Evolutionary conservation across 495 filamentous ascomycete genomes (phyloP), one percentile per base, ranked within the genome.

Genomic region (Neurospora cerealis): DNA sequence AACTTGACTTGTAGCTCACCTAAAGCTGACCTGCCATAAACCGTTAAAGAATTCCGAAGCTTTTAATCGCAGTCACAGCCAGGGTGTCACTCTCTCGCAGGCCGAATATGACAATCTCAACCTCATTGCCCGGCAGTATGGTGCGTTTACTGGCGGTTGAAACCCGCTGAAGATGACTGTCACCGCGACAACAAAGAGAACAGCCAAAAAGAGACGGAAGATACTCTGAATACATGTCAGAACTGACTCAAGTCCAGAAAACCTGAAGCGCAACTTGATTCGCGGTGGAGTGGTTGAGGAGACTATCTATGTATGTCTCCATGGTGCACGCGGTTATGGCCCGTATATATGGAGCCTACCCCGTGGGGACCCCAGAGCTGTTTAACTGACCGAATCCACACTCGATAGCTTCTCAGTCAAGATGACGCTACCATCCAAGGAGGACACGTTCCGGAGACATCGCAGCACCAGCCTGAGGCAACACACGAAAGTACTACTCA

Each of bases 221-320:
- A 70, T 17, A 11, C 7, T 24, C 3, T 21, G 13, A 41, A 36
- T 71, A 60, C 21, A 32, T 39, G 39, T 36, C 38, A 75, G 21
- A 71, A 39, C 62, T 70, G 54, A 72, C 69, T 28, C n/a, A 11
- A 17, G 24, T 15, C 21, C 71, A 93, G 91, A 84, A 72, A 89
- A 88, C 71, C 83, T 94, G 41, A 88, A 85, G 71, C 85, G 84
- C 5, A 89, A 89, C 71, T 87, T 94, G 15, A 81, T 89, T 70
- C 85, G 84, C 71, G 90, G 89, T 39, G 91, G 91, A 4, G 85
- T 93, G 70, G 85, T 86, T 3, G 81, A 85, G 42, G 88, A 90
- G 69, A 89, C 87, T 24, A 81, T 94, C 48, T 84, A 88, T 79
- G 89, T 90, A 80, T 79, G 85, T 71, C 54, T 48, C 72, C 54